Evolutionary conservation across 139 green algal genomes (phyloP), one percentile per base, ranked within the genome.

Genomic region (Coccomyxa sp.): DNA sequence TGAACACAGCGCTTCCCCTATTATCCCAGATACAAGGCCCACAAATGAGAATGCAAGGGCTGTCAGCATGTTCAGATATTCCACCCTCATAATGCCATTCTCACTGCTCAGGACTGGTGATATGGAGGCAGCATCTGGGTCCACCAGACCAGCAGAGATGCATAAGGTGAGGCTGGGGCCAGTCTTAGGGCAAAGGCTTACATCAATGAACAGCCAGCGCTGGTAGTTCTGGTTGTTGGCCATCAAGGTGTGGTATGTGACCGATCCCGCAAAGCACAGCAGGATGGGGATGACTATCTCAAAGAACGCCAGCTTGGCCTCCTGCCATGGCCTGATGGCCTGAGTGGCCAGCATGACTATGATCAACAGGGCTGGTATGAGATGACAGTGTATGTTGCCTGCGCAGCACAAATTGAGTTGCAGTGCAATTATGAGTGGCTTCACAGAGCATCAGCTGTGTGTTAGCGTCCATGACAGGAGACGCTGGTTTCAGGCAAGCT

Each of bases 171-270:
- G n/a, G n/a, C n/a, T n/a, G n/a, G n/a, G n/a, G n/a, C n/a, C n/a
- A n/a, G n/a, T n/a, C n/a, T n/a, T n/a, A n/a, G n/a, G n/a, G n/a
- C n/a, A n/a, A n/a, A n/a, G n/a, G n/a, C n/a, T 78, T 68, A 88
- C 84, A 75, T 88, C 86, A 5, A 86, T 64, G 18, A 55, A 64
- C 2, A 90, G 74, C 76, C 78, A 88, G 10, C n/a, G 31, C 16
- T 79, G 34, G 70, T 90, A 86, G 31, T 83, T 29, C 64, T 79
- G 55, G 68, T 90, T 79, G 78, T 88, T 78, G 9, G 81, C 86
- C 79, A 86, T 83, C 44, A 83, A 79, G 36, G 80, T 84, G 71
- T 90, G 86, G 78, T 89, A 90, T 8, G 35, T 64, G 18, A 87
- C 82, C 8, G 82, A 87, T 8, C 73, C 73, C 22, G 38, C 54